These are phyloP conservation scores for Penicillium sumatraense DNA, from an alignment of 2,329 filamentous ascomycete genomes.

Conservation along the genomic window DNA sequence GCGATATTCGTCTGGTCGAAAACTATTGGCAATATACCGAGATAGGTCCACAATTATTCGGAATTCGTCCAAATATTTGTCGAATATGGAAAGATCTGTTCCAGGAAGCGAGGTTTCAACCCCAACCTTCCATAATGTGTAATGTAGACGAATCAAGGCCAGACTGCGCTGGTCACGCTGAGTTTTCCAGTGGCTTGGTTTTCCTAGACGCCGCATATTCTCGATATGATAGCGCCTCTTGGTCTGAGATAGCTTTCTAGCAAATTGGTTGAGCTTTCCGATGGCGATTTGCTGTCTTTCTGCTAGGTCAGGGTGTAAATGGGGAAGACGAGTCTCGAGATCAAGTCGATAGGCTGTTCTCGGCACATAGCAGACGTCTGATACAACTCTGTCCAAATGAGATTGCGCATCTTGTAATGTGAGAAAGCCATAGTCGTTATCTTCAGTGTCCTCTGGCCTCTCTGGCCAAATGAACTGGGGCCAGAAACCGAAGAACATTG, in stretches of 20 bases:
- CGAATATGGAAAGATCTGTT: constrained; percentile 3
- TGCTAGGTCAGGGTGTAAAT: too few species aligned
- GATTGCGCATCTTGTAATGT: background rate
- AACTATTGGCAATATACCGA: constrained; percentile 14
- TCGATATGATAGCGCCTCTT: background rate
- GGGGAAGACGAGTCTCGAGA: too few species aligned
- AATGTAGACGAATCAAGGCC: constrained; percentile 20
- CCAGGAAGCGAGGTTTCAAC: constrained; percentile 16
- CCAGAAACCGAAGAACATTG: constrained; percentile 12
- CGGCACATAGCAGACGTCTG: too few species aligned
- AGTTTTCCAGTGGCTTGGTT: background rate
- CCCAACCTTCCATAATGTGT: constrained; percentile 5
- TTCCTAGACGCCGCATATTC: background rate
- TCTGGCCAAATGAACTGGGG: background rate
- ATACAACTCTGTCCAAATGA: background rate
- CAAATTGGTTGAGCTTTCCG: too few species aligned
- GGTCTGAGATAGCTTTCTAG: too few species aligned
- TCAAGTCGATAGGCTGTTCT: too few species aligned
- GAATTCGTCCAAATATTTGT: constrained; percentile 11
- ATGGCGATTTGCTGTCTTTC: too few species aligned
- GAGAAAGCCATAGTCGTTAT: background rate
- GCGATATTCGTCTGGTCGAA: background rate
- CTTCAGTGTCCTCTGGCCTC: too few species aligned
- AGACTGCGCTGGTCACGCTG: constrained; percentile 16
- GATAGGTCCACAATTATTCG: background rate